These are phyloP conservation scores for Tricholoma sp. DNA, from an alignment of 768 basidiomycete species.

Conservation along the genomic window DNA sequence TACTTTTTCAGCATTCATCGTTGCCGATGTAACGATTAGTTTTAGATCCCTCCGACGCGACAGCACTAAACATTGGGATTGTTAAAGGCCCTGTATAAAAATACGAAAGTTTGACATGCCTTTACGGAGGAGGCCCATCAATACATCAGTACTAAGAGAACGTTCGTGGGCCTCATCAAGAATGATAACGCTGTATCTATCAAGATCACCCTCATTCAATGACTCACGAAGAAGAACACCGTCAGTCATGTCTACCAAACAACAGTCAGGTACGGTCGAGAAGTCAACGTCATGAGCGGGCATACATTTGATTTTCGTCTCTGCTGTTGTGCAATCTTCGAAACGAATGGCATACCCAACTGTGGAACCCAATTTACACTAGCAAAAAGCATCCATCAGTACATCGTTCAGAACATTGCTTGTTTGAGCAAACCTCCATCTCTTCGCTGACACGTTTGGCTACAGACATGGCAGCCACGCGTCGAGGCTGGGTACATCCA, in stretches of 20 bases:
- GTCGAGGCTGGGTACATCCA: conserved; percentile 96
- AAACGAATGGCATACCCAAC: conserved; percentile 99
- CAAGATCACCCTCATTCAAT: conserved; percentile 96
- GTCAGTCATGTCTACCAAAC: conserved; percentile 87
- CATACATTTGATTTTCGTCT: conserved; percentile 96
- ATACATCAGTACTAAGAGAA: conserved; percentile 93
- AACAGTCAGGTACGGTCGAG: background rate
- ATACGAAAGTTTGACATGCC: conserved; percentile 45
- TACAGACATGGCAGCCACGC: conserved; percentile 99
- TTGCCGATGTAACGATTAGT: conserved; percentile 96
- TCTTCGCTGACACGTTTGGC: conserved; percentile 99
- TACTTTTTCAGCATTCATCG: conserved; percentile 99
- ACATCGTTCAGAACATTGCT: background rate
- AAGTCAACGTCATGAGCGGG: conserved; percentile 2
- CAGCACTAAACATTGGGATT: conserved; percentile 46
- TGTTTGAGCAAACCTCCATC: conserved; percentile 70
- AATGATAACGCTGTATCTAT: conserved; percentile 94
- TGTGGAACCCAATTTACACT: conserved; percentile 85
- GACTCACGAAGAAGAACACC: conserved; percentile 98
- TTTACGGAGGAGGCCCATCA: conserved; percentile 95
- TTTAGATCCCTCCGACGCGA: conserved; percentile 90
- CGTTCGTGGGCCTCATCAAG: conserved; percentile 99
- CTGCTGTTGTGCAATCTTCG: conserved; percentile 91
- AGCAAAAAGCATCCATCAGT: background rate
- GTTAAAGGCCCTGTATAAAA: background rate